Conservation (phyloP, 176 grass and related monocot species). For the Rhipidocladum racemiflorum region DNA sequence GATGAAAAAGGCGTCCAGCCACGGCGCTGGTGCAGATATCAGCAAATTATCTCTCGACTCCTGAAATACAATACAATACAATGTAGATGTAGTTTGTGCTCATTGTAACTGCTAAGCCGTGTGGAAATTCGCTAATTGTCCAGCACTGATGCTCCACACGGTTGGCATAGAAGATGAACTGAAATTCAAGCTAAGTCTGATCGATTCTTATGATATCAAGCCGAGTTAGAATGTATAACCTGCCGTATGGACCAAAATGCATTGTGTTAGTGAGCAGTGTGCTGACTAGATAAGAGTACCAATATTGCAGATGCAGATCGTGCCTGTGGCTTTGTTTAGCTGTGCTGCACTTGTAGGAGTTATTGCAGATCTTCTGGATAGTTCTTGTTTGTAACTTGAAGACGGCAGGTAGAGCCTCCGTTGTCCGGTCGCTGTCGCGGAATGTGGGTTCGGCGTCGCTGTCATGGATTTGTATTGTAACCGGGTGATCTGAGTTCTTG, state of each 20-base stretch:
- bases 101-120: not conserved
- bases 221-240: not conserved
- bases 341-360: not conserved
- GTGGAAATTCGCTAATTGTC: not conserved
- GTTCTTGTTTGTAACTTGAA: not conserved
- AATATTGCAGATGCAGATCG: not conserved
- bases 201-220: not conserved
- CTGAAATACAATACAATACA: not conserved
- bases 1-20: slow-evolving; percentile 67
- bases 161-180: not conserved
- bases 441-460: too few relatives aligned
- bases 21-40: slow-evolving; percentile 22
- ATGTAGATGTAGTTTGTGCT: not conserved
- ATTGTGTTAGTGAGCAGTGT: not conserved
- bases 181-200: not conserved
- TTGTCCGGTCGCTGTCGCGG: too few relatives aligned
- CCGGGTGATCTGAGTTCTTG: too few relatives aligned
- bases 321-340: not conserved
- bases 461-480: not conserved
- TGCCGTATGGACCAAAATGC: not conserved
- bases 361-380: not conserved
- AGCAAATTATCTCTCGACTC: slow-evolving; percentile 27
- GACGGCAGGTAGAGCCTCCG: too few relatives aligned
- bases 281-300: not conserved
- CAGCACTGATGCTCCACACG: not conserved